Evolutionary conservation across 352 stramenopile species (phyloP), one percentile per base, ranked within the genome.

Genomic region (Pythium phragmitis): DNA sequence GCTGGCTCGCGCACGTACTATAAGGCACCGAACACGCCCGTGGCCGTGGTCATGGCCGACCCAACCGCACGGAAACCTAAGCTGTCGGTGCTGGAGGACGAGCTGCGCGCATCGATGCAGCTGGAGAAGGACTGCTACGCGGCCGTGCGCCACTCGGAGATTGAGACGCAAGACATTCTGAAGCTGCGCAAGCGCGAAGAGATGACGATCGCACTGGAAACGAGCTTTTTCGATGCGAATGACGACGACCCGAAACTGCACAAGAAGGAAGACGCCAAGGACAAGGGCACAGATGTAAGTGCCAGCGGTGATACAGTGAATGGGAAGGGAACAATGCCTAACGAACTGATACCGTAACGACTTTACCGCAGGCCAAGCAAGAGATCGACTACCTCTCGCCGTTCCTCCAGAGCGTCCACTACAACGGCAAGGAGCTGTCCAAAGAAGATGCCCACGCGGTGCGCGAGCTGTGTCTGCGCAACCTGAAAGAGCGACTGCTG

Each of bases 361-460:
- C n/a, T 30, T 30, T 30, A 30, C 14, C 11, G 28, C 51, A 94
- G 82, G 61, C 71, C 14, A 90, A 91, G 72, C 76, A 70, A 26
- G 81, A 92, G 57, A 86, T 96, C 47, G 92, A 98, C 70, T 98
- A 98, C 67, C 77, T 98, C 21, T 96, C 90, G 55, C 92, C 94
- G 33, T 98, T 98, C 72, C 68, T 98, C 34, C 86, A 96, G 66
- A 87, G 83, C 41, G 65, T 97, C 1, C 75, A 89, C 60, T 77
- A 75, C 16, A 73, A 66, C 43, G 67, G 66, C 2, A 43, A 57
- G 8, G 70, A 79, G 17, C 53, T 98, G 7, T 80, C 82, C 23
- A 87, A 87, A 57, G 89, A 98, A 9, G 87, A 98, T 37, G 92
- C 94, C 4, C 77, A 96, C 47, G 75, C 64, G 2, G 89, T 96